A percentile compares a stretch with the other conserved stretches of the same genome.
These are phyloP conservation scores for Rhytidiadelphus loreus DNA, from an alignment of 225 moss, liverwort and hornwort species.

Conservation along the genomic window DNA sequence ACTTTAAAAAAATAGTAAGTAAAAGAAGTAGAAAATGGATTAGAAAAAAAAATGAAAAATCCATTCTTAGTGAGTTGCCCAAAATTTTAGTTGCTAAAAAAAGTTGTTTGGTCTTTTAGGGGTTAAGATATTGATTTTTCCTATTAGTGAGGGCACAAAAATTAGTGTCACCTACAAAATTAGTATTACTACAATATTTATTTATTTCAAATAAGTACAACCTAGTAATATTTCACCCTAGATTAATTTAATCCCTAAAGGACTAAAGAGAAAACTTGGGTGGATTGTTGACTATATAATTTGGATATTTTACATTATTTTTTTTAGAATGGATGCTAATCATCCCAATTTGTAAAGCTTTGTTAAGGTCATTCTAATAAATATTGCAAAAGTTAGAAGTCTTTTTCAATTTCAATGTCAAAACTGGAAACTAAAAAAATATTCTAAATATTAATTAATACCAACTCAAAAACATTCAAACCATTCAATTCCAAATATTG, in stretches of 20 bases:
- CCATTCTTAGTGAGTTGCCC: too few relatives aligned
- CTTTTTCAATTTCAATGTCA: neutral
- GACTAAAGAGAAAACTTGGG: neutral
- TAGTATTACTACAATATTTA: neutral
- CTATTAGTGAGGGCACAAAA: neutral
- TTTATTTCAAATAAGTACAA: too few relatives aligned
- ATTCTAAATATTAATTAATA: neutral
- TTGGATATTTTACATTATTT: neutral
- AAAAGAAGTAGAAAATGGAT: too few relatives aligned
- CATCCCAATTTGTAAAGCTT: neutral
- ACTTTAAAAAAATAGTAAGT: too few relatives aligned
- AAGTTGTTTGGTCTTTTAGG: too few relatives aligned
- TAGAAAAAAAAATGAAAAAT: too few relatives aligned
- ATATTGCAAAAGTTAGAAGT: neutral
- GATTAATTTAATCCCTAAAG: neutral
- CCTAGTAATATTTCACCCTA: neutral
- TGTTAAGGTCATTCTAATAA: neutral
- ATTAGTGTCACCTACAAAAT: neutral
- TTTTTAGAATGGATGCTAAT: neutral
- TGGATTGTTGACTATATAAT: neutral
- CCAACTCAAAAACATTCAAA: neutral
- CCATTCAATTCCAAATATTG: neutral
- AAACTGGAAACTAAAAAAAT: fast-evolving
- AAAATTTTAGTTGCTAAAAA: too few relatives aligned
- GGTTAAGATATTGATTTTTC: neutral